phyloP scores from a whole-genome alignment of 768 basidiomycete species.

The Tylopilus vinaceipallidus region DNA sequence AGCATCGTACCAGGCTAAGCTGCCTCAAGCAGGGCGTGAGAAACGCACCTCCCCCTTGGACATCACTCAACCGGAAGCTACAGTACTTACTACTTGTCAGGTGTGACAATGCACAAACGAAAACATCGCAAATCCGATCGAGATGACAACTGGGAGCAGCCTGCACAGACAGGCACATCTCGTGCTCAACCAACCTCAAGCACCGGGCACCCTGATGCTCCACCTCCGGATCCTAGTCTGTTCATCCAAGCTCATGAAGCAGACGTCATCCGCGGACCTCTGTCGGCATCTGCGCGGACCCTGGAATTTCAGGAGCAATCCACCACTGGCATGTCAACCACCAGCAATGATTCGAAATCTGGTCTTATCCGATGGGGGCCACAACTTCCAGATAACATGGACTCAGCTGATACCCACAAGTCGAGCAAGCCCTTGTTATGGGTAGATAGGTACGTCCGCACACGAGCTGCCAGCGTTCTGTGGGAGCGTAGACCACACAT shows the following conservation, averaged over 20 bases:
- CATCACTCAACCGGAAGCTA: too few relatives aligned
- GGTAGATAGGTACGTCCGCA: constrained; percentile 79
- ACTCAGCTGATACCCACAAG: neutral
- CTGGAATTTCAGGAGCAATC: constrained; percentile 32
- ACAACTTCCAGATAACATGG: constrained; percentile 9
- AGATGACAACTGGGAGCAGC: constrained; percentile 11
- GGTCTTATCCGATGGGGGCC: constrained; percentile 36
- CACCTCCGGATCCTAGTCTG: constrained; percentile 31
- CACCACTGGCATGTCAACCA: neutral
- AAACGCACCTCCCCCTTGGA: too few relatives aligned
- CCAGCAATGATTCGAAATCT: constrained; percentile 20
- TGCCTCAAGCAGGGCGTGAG: too few relatives aligned
- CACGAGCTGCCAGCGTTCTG: constrained; percentile 11
- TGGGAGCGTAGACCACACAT: constrained; percentile 8
- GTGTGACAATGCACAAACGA: constrained; percentile 28
- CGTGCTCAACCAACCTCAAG: constrained; percentile 1
- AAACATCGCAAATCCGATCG: constrained; percentile 18
- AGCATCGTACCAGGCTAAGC: too few relatives aligned
- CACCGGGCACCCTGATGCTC: neutral
- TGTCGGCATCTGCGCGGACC: constrained; percentile 36
- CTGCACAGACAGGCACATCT: neutral
- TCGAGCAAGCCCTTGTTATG: constrained; percentile 40
- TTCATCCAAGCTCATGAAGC: constrained; percentile 77
- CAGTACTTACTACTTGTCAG: too few relatives aligned
- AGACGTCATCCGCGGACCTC: constrained; percentile 57